Conservation (phyloP, 2,329 filamentous ascomycete genomes). For the Colletotrichum scovillei region DNA sequence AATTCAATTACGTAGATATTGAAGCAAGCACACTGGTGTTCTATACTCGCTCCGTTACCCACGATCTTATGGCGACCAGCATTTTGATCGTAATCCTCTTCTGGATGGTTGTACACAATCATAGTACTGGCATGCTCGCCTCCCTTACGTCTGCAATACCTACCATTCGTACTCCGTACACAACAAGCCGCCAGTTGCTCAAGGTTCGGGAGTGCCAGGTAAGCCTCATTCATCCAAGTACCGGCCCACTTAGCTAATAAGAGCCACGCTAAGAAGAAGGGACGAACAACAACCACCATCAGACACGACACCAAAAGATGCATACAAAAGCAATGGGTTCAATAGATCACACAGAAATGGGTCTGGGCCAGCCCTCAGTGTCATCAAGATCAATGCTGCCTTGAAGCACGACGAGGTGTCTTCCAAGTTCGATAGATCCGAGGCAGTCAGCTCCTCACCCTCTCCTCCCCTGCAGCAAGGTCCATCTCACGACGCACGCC, state of each 20-base stretch:
- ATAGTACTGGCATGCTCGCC: slow-evolving; percentile 22
- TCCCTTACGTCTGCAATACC: slow-evolving; percentile 23
- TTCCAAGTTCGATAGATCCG: neutral
- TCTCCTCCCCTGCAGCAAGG: neutral
- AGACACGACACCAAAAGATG: neutral
- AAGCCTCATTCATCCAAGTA: slow-evolving; percentile 20
- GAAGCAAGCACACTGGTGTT: neutral
- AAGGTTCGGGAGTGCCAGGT: slow-evolving; percentile 13
- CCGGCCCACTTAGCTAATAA: slow-evolving; percentile 15
- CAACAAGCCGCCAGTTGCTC: neutral
- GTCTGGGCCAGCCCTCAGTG: neutral
- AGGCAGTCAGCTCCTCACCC: neutral
- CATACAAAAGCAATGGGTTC: neutral
- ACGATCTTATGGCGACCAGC: neutral
- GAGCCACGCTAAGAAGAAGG: slow-evolving; percentile 15
- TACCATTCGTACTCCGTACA: no score
- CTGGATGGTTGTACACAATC: neutral
- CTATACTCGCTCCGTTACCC: neutral
- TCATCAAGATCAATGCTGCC: neutral
- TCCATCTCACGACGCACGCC: slow-evolving; percentile 16
- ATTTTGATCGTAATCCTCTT: neutral
- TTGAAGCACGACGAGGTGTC: neutral
- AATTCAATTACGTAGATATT: slow-evolving; percentile 5
- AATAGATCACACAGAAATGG: neutral
- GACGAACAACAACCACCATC: slow-evolving; percentile 3